Evolutionary conservation across 352 stramenopile species (phyloP).

Genomic region (Pythium sukuiense): DNA sequence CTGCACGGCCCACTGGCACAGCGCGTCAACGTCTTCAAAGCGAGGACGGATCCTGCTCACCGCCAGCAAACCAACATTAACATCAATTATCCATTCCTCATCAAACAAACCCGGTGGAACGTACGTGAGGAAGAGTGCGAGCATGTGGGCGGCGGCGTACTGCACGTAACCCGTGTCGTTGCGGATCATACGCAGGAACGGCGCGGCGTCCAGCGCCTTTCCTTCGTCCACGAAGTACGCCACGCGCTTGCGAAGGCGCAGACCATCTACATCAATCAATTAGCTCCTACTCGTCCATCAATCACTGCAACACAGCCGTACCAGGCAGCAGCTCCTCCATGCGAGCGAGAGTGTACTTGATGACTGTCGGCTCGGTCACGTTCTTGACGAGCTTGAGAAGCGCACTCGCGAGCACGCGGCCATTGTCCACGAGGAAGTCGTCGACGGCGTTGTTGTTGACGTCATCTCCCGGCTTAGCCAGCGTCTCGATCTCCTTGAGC

Average conservation of each 20-base stretch:
- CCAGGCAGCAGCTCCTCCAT: constrained; percentile 86
- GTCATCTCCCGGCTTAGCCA: constrained; percentile 66
- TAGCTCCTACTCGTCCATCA: not conserved
- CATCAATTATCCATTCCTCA: not conserved
- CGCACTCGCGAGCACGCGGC: constrained; percentile 52
- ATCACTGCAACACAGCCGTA: constrained; percentile 16
- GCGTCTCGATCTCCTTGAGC: constrained; percentile 80
- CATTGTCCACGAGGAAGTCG: constrained; percentile 74
- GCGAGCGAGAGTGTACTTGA: constrained; percentile 85
- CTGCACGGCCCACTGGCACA: constrained; percentile 80
- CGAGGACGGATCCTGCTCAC: constrained; percentile 59
- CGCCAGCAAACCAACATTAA: not conserved
- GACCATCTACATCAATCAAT: constrained; percentile 46
- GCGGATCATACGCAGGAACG: constrained; percentile 82
- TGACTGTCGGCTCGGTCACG: constrained; percentile 83
- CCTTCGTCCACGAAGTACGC: constrained; percentile 78
- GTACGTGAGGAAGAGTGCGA: constrained; percentile 85
- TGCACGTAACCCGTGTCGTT: constrained; percentile 87
- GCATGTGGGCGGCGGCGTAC: constrained; percentile 73
- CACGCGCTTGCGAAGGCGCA: constrained; percentile 77
- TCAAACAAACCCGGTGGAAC: not conserved
- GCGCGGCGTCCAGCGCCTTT: constrained; percentile 69
- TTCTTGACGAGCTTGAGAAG: constrained; percentile 88
- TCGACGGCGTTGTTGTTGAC: constrained; percentile 69
- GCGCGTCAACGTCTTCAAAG: constrained; percentile 75